phyloP scores from a whole-genome alignment of 2,329 filamentous ascomycete genomes.

The Beauveria sp. region DNA sequence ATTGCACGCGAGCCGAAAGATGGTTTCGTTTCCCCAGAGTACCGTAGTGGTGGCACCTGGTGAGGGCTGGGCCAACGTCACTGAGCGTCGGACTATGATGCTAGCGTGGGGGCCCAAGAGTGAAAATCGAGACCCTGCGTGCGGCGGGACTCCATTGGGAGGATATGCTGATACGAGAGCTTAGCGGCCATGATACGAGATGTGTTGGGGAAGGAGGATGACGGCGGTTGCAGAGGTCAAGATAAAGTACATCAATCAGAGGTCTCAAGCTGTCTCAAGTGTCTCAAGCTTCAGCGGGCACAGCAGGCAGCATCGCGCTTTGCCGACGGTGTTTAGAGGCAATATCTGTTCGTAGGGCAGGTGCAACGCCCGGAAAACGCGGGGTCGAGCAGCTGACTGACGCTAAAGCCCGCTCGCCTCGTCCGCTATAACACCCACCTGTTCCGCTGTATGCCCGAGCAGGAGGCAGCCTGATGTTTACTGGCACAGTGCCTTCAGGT shows the following conservation, averaged over 20 bases:
- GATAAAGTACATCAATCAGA: not conserved
- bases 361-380: not conserved
- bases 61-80: conserved; percentile 8
- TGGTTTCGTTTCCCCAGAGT: not conserved
- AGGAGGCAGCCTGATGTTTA: too few relatives aligned
- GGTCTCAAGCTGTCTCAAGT: not conserved
- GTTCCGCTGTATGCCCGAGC: not conserved
- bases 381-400: not conserved
- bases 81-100: not conserved
- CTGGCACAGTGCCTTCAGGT: too few relatives aligned
- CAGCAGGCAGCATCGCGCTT: not conserved
- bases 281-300: not conserved
- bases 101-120: not conserved
- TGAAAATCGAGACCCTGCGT: not conserved
- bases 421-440: not conserved
- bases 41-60: not conserved
- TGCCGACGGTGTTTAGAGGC: not conserved
- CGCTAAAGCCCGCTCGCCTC: not conserved
- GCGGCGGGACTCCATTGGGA: not conserved
- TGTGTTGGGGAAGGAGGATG: not conserved
- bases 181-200: not conserved
- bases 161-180: not conserved
- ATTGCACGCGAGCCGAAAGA: not conserved
- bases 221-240: not conserved
- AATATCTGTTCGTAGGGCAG: not conserved